Conservation (phyloP, 495 filamentous ascomycete species). For the Terfezia boudieri region DNA sequence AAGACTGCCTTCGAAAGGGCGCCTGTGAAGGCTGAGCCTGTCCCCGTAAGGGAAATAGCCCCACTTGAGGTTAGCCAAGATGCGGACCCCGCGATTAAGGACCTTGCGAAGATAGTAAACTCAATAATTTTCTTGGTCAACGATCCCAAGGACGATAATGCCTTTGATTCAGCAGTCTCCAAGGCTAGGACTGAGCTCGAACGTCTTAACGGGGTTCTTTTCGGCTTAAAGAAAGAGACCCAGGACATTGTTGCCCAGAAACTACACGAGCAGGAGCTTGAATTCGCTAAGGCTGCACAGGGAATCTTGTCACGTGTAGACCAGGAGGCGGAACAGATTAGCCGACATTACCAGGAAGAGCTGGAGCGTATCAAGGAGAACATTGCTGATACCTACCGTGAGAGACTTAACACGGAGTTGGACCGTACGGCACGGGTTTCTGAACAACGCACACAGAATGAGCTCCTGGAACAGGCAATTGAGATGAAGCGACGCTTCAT, state of each 20-base stretch:
- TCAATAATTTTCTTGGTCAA: slow-evolving; percentile 85
- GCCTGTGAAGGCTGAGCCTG: slow-evolving; percentile 10
- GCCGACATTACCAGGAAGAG: slow-evolving; percentile 60
- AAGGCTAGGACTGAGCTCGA: slow-evolving; percentile 69
- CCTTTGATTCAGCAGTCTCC: slow-evolving; percentile 49
- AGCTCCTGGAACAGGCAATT: slow-evolving; percentile 76
- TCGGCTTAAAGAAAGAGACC: slow-evolving; percentile 40
- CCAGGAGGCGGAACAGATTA: slow-evolving; percentile 46
- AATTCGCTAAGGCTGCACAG: slow-evolving; percentile 62
- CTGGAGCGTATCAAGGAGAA: slow-evolving; percentile 74
- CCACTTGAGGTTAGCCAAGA: slow-evolving; percentile 39
- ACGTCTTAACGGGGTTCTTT: slow-evolving; percentile 52
- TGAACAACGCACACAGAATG: slow-evolving; percentile 60
- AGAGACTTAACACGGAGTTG: slow-evolving; percentile 54
- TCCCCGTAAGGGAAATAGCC: background rate
- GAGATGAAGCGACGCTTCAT: slow-evolving; percentile 66
- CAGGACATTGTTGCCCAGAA: slow-evolving; percentile 53
- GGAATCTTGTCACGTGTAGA: slow-evolving; percentile 51
- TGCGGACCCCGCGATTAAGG: slow-evolving; percentile 69
- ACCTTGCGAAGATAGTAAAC: slow-evolving; percentile 87
- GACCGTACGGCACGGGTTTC: slow-evolving; percentile 48
- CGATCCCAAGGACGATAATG: slow-evolving; percentile 47
- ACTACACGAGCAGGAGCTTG: slow-evolving; percentile 35
- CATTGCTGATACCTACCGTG: slow-evolving; percentile 48
- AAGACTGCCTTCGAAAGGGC: slow-evolving; percentile 20